Base-by-base conservation (phyloP, 164 flowering plant species). In the Santalum album region DNA sequence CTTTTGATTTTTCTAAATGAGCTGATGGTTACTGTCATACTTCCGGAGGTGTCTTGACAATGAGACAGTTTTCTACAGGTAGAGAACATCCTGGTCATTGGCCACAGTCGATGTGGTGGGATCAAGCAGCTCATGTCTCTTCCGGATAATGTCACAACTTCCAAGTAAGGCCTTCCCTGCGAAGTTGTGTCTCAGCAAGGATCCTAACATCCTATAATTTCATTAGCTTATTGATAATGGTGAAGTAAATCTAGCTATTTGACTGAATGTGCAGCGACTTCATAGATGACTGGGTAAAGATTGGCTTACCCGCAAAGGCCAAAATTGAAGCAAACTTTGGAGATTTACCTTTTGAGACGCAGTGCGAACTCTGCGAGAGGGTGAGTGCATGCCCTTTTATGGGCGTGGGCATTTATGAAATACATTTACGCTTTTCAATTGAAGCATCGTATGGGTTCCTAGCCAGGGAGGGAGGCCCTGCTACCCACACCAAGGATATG, bases 31-130 rank as follows among this genome's bases (percentile, higher is more conserved):
- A 12, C 10, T 6, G 12, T 0, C 10, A 32, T 0, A 7, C 7
- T 32, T 29, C 34, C 9, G 40, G 16, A 36, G 16, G 2, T n/a
- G n/a, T 36, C 2, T 9, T 3, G 14, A 38, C 16, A 4, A 45
- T n/a, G n/a, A n/a, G n/a, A n/a, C n/a, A 10, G 2, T 7, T 9
- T 20, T 21, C 6, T 35, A 21, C 26, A 72, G 72, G 75, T 68
- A 14, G 54, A 66, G 38, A 54, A 62, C 40, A 69, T 72, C 26
- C 22, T 72, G 40, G 66, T 72, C 20, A 66, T 72, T 4, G 73
- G 73, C 11, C 77, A 72, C 19, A 72, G 73, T 29, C 22, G 56
- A 0, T 72, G 77, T 34, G 77, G 73, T 18, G 77, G 77, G 7
- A 69, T 72, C 1, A 17, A 49, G 19, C 44, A 55, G 27, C 67